A percentile compares a stretch with the other conserved stretches of the same genome.
Conservation (phyloP, 2,329 filamentous ascomycete genomes). For the Aspergillus awamori region DNA sequence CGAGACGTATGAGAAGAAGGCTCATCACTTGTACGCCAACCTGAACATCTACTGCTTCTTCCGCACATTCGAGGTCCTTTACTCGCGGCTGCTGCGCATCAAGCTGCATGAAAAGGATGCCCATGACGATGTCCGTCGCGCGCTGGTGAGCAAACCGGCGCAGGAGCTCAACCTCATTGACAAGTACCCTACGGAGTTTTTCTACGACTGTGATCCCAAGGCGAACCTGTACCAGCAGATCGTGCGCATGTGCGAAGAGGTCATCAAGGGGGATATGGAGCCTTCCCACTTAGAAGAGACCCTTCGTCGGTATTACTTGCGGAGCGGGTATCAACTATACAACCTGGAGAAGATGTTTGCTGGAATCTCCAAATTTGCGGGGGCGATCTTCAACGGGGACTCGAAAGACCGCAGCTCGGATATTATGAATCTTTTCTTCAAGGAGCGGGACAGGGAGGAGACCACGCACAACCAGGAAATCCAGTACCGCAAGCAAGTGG, state of each 20-base stretch:
- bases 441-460: conserved; percentile 77
- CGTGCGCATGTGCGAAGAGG: conserved; percentile 81
- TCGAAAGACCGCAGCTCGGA: conserved; percentile 92
- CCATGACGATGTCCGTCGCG: conserved; percentile 70
- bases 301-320: conserved; percentile 86
- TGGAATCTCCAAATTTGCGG: conserved; percentile 76
- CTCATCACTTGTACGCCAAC: conserved; percentile 90
- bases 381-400: conserved; percentile 82
- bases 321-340: conserved; percentile 90
- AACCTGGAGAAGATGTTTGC: conserved; percentile 86
- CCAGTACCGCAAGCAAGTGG: conserved; percentile 85
- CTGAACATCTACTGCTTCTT: conserved; percentile 93
- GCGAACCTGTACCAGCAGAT: conserved; percentile 85
- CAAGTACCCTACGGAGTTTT: conserved; percentile 74
- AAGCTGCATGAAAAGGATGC: conserved; percentile 79
- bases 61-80: conserved; percentile 88
- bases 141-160: conserved; percentile 76
- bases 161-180: conserved; percentile 81
- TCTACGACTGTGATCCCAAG: conserved; percentile 64
- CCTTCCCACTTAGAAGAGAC: conserved; percentile 85
- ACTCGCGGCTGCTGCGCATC: conserved; percentile 78
- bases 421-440: conserved; percentile 82
- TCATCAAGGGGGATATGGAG: conserved; percentile 79
- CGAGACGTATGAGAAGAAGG: conserved; percentile 76
- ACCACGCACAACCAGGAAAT: conserved; percentile 90